Evolutionary conservation across 1,284 basidiomycete genomes (phyloP).

Genomic region (Athelia psychrophila): DNA sequence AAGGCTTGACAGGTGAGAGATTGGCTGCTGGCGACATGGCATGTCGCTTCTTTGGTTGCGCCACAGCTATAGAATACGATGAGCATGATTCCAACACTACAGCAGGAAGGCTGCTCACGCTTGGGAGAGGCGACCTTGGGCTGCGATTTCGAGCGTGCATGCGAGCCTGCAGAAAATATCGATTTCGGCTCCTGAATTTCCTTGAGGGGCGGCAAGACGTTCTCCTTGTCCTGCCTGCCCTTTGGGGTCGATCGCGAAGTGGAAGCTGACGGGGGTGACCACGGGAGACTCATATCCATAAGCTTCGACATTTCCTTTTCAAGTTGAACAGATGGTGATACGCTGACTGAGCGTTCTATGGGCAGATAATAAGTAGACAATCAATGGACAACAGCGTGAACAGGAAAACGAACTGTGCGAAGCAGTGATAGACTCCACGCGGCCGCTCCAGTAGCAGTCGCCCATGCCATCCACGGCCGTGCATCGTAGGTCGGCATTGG

Average conservation of each 20-base stretch:
- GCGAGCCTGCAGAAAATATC: background rate
- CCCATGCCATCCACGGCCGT: constrained; percentile 61
- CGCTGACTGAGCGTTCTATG: constrained; percentile 1
- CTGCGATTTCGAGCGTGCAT: constrained; percentile 34
- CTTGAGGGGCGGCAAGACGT: constrained; percentile 4
- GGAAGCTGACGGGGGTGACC: background rate
- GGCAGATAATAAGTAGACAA: background rate
- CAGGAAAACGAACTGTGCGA: constrained; percentile 21
- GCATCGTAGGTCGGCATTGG: constrained; percentile 70
- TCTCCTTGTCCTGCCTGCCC: background rate
- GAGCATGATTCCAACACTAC: background rate
- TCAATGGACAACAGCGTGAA: background rate
- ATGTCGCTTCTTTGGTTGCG: constrained; percentile 34
- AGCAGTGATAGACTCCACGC: constrained; percentile 10
- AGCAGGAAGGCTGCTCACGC: too few relatives aligned
- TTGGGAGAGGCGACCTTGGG: constrained; percentile 33
- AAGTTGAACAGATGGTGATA: constrained; percentile 1
- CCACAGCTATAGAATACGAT: constrained; percentile 7
- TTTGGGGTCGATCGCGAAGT: background rate
- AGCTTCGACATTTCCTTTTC: background rate
- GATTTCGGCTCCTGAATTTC: background rate
- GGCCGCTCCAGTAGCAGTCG: constrained; percentile 63
- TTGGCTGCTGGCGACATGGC: constrained; percentile 29
- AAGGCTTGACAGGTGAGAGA: constrained; percentile 47
- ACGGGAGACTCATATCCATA: background rate